These are phyloP conservation scores for Coemansia sp. DNA, from an alignment of 192 early-diverging fungal species.

Conservation along the genomic window DNA sequence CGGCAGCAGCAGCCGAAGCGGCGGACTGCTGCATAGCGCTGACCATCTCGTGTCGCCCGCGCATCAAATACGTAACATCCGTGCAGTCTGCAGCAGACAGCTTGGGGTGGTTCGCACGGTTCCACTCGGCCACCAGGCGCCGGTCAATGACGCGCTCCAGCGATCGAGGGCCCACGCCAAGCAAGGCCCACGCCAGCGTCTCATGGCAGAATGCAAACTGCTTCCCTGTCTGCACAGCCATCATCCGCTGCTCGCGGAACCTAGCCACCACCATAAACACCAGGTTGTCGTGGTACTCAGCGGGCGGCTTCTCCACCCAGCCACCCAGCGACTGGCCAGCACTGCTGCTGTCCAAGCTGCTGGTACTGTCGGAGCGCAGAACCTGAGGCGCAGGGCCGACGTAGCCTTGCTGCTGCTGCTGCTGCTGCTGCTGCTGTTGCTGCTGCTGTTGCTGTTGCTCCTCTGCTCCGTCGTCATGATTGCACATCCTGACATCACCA, in stretches of 20 bases:
- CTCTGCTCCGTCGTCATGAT: background rate
- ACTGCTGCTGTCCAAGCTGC: background rate
- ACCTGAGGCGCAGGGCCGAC: conserved; percentile 37
- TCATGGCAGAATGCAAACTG: conserved; percentile 88
- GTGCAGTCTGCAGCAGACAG: conserved; percentile 25
- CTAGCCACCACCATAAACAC: conserved; percentile 61
- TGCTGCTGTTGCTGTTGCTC: conserved; percentile 10
- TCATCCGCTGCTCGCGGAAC: conserved; percentile 74
- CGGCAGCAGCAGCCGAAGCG: background rate
- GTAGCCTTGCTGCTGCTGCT: conserved; percentile 14
- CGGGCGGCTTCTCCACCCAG: conserved; percentile 29
- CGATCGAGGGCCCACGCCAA: conserved; percentile 38
- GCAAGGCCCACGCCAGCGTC: conserved; percentile 60
- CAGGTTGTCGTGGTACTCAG: conserved; percentile 54
- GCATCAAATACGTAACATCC: conserved; percentile 45
- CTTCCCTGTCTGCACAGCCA: conserved; percentile 77
- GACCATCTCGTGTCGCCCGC: conserved; percentile 47
- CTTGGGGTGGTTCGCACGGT: conserved; percentile 28
- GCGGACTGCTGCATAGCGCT: conserved; percentile 23
- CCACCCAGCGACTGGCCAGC: conserved; percentile 24
- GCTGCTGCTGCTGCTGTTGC: no score
- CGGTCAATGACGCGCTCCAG: conserved; percentile 42
- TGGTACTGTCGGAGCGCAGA: conserved; percentile 21
- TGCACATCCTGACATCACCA: conserved; percentile 23
- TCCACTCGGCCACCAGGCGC: conserved; percentile 52